These are phyloP conservation scores for Paramecium caudatum DNA, from an alignment of 73 alveolate genomes.

Conservation along the genomic window DNA sequence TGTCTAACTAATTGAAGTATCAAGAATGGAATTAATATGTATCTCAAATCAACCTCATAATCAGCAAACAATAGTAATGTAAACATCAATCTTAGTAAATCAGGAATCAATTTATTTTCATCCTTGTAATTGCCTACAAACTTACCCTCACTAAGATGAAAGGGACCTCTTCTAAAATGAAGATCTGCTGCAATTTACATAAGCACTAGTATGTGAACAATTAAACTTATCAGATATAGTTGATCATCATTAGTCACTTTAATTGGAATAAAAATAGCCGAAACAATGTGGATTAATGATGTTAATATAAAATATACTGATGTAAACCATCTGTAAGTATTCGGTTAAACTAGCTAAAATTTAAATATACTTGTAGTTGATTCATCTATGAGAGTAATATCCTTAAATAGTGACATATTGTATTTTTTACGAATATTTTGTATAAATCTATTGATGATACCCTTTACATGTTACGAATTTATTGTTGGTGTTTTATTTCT, in stretches of 20 bases:
- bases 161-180: constrained; percentile 13
- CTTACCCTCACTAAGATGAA: neutral
- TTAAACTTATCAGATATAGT: neutral
- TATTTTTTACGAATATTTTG: neutral
- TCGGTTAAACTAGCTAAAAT: neutral
- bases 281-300: neutral
- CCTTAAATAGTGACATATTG: neutral
- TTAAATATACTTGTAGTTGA: neutral
- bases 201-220: neutral
- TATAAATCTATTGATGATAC: neutral
- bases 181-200: neutral
- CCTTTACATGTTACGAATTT: neutral
- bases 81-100: neutral
- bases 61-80: neutral
- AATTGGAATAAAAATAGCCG: neutral
- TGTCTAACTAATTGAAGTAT: neutral
- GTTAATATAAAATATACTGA: neutral
- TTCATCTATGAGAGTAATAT: neutral
- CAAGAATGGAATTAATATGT: neutral
- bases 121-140: neutral
- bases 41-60: neutral
- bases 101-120: neutral
- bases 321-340: neutral
- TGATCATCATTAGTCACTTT: neutral
- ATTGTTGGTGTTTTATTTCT: neutral